A percentile compares a stretch with the other conserved stretches of the same genome.
phyloP scores from a whole-genome alignment of 192 early-diverging fungal genomes.

The Kappamyces sp. region DNA sequence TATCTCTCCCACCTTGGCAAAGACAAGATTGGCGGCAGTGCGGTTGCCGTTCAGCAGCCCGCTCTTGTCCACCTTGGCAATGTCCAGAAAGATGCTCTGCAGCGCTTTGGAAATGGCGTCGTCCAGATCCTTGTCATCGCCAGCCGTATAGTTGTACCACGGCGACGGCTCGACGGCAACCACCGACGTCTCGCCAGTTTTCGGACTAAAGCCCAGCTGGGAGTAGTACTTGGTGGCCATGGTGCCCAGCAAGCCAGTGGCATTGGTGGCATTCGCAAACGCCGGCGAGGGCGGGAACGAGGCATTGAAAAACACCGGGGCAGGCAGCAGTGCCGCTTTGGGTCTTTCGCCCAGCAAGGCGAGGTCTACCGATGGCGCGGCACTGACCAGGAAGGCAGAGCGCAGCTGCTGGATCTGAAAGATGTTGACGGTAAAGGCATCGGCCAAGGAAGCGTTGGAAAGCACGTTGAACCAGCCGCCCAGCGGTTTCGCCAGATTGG shows the following conservation, averaged over 20 bases:
- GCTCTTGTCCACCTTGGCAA: conserved; percentile 34
- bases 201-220: conserved; percentile 18
- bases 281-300: neutral
- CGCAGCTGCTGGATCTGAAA: conserved; percentile 10
- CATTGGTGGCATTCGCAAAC: conserved; percentile 8
- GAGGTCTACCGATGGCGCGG: neutral
- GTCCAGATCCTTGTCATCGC: conserved; percentile 20
- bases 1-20: neutral
- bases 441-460: neutral
- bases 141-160: conserved; percentile 23
- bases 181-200: conserved; percentile 24
- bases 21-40: neutral
- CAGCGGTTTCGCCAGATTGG: conserved; percentile 4
- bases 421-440: neutral
- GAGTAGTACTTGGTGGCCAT: conserved; percentile 30
- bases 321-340: neutral
- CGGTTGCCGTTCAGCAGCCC: neutral
- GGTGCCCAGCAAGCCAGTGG: conserved; percentile 32
- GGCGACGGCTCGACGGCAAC: conserved; percentile 28
- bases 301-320: neutral
- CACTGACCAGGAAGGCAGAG: neutral
- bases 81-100: conserved; percentile 18
- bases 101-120: conserved; percentile 16
- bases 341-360: neutral
- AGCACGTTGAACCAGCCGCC: conserved; percentile 15